phyloP scores from a whole-genome alignment of 2,329 filamentous ascomycete species.

The Fusarium luffae region DNA sequence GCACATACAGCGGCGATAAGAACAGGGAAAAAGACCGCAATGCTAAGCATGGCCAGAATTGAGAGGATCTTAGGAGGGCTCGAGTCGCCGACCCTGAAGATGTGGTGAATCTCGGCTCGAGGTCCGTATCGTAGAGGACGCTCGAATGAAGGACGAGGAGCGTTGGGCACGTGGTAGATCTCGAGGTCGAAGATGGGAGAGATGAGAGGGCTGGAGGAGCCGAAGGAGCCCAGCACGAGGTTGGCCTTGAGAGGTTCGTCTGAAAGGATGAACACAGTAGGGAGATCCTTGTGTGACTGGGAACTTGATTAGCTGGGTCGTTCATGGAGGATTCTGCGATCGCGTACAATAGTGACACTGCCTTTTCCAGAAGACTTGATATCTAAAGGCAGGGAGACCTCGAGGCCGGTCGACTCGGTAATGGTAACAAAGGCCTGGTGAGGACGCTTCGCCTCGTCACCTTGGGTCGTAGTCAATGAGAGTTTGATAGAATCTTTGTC shows the following conservation, averaged over 20 bases:
- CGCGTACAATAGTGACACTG: constrained; percentile 81
- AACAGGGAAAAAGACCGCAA: constrained; percentile 78
- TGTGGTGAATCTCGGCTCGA: constrained; percentile 87
- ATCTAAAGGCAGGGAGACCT: constrained; percentile 85
- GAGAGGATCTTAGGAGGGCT: constrained; percentile 86
- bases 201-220: constrained; percentile 74
- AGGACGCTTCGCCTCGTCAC: constrained; percentile 80
- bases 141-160: constrained; percentile 69
- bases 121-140: constrained; percentile 85
- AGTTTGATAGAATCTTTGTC: constrained; percentile 82
- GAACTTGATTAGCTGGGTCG: constrained; percentile 43
- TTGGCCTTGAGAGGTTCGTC: constrained; percentile 78
- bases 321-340: neutral
- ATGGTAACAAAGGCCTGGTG: constrained; percentile 94
- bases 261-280: constrained; percentile 79
- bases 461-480: constrained; percentile 82
- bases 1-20: constrained; percentile 75
- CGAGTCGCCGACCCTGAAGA: constrained; percentile 82
- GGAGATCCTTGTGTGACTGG: constrained; percentile 89
- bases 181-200: constrained; percentile 78
- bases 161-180: constrained; percentile 71
- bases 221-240: constrained; percentile 88
- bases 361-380: constrained; percentile 91
- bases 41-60: constrained; percentile 77
- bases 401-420: constrained; percentile 80